Percentiles rank a stretch among this genome's conserved stretches.
Evolutionary conservation across 1,284 basidiomycete species (phyloP).

Genomic region (Apiotrichum porosum): DNA sequence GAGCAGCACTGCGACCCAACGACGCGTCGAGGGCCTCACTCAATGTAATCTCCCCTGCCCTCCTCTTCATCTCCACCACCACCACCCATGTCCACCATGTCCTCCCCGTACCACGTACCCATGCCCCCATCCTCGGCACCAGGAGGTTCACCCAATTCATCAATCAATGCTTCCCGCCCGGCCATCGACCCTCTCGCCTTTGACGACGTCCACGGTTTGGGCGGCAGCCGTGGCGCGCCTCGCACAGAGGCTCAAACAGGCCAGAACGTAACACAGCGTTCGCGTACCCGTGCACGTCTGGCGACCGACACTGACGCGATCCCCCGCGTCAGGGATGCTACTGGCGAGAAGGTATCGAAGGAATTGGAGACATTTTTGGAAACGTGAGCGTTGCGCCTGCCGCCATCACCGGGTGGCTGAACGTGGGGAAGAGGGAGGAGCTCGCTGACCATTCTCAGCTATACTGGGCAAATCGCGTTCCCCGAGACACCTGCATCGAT

Average conservation of each 20-base stretch:
- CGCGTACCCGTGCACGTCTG: background rate
- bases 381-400: conserved; percentile 63
- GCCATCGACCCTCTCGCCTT: conserved; percentile 39
- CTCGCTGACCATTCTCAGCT: no score
- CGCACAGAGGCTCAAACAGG: conserved; percentile 8
- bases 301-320: conserved; percentile 56
- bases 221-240: conserved; percentile 22
- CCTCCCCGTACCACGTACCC: conserved; percentile 25
- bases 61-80: background rate
- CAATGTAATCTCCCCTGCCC: background rate
- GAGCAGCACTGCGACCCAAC: background rate
- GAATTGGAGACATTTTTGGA: conserved; percentile 86
- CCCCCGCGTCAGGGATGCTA: conserved; percentile 81
- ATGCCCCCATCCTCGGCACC: conserved; percentile 36
- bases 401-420: no score
- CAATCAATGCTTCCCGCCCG: conserved; percentile 28
- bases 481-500: conserved; percentile 69
- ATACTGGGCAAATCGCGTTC: conserved; percentile 70
- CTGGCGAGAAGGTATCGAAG: conserved; percentile 87
- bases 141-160: conserved; percentile 23
- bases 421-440: no score
- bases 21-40: no score
- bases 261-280: conserved; percentile 1
- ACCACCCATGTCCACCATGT: conserved; percentile 23
- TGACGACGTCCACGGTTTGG: conserved; percentile 41